phyloP scores from a whole-genome alignment of 129 eudicot species.

The Centaurea solstitialis region DNA sequence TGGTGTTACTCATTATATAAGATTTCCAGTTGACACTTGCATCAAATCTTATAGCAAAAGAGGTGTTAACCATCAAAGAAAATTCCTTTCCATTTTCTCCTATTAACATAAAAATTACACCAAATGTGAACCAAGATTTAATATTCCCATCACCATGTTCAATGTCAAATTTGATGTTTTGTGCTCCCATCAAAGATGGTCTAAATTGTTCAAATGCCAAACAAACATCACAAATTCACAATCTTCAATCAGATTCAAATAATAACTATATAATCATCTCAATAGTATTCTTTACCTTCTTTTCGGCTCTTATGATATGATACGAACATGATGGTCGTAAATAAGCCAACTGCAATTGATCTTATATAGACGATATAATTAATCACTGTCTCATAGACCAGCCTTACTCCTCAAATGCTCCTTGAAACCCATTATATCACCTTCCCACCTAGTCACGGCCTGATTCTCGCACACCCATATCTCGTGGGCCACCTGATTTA shows the following conservation, averaged over 20 bases:
- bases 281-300: not conserved
- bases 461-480: conserved; percentile 97
- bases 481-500: conserved; percentile 93
- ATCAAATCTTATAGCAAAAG: too few relatives aligned
- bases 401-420: conserved; percentile 69
- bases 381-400: too few relatives aligned
- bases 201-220: not conserved
- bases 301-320: not conserved
- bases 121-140: too few relatives aligned
- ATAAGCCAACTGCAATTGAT: not conserved
- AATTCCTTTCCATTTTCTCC: too few relatives aligned
- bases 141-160: too few relatives aligned
- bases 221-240: not conserved
- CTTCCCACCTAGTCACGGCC: conserved; percentile 73
- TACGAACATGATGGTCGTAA: not conserved
- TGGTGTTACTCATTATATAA: too few relatives aligned
- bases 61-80: too few relatives aligned
- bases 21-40: too few relatives aligned
- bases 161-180: too few relatives aligned
- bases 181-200: too few relatives aligned
- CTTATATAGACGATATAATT: not conserved
- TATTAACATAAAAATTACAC: too few relatives aligned
- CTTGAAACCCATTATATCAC: conserved; percentile 87
- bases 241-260: not conserved
- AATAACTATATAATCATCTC: not conserved